Base-by-base conservation (phyloP, 192 early-diverging fungal genomes). In the Coemansia sp. region DNA sequence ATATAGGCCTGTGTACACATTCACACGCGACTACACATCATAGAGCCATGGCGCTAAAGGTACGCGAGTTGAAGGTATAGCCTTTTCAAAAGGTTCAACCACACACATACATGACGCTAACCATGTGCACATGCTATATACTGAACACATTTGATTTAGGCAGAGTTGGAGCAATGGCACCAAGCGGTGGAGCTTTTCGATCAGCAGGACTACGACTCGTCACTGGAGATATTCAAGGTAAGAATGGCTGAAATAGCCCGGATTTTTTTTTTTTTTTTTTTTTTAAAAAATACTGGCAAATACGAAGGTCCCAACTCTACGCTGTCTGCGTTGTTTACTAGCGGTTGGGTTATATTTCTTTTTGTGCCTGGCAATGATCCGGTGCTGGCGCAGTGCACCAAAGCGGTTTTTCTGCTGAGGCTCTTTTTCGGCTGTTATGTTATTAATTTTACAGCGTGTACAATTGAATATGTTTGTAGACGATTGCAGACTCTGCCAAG, bases 401-500 rank as follows among this genome's bases (percentile, higher is more conserved):
- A 54, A 54, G 19, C 27, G 20, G 22, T 51, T 25, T 67, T 70
- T 68, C 29, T 61, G 30, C 50, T 31, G 29, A 30, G 23, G 54
- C 17, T 31, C 27, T 54, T 29, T 31, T 75, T 33, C 46, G n/a
- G 54, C 30, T 65, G 20, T 1, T 17, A 50, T 36, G 32, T 62
- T 51, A 24, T 31, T 24, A 46, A 46, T 46, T 46, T 46, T 14
- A 17, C 14, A 46, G 14, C 29, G 14, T 36, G 21, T 20, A 9
- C 33, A 7, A 21, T 22, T 0, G 51, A 10, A n/a, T 19, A 9
- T 51, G 25, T 24, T 20, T 64, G 63, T 74, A 80, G 74, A 57
- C 57, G 36, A 82, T 98, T 62, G 95, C 95, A 36, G 93, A 96
- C 71, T 90, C 88, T 19, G 88, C 95, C 39, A 95, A 95, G 79